Base-by-base conservation (phyloP, 2,329 filamentous ascomycete genomes). In the Helminthosporium solani region DNA sequence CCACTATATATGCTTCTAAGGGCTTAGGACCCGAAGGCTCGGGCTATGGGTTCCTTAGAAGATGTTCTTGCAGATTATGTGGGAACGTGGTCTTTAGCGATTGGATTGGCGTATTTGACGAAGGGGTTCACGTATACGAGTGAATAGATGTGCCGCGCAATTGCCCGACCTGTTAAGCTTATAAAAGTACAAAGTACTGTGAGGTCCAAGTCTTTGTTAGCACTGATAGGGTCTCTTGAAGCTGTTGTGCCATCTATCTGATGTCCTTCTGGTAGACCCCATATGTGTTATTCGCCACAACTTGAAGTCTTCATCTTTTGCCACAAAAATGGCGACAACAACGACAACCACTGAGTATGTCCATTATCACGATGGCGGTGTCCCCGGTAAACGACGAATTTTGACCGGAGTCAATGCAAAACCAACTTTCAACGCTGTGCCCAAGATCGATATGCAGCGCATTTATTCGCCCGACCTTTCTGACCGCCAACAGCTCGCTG, bases 281-380 rank as follows among this genome's bases (percentile, higher is more conserved):
- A n/a, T n/a, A n/a, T n/a, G n/a, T n/a, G n/a, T n/a, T n/a, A n/a
- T n/a, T n/a, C n/a, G n/a, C n/a, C n/a, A n/a, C n/a, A n/a, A n/a
- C n/a, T n/a, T n/a, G n/a, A n/a, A 27, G 25, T 27, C 25, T 27
- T 27, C 25, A 27, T 27, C 25, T 12, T 27, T 12, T 12, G 12
- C 25, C 21, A 40, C 16, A n/a, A 36, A 21, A 18, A 36, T 15
- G 19, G 11, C 30, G 3, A 36, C 16, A 3, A 42, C 45, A 21
- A 54, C 43, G 2, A 18, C 53, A 38, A 40, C 51, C 6, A 46
- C 52, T 25, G 46, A 42, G 3, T 65, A 58, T 51, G 59, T 66
- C 0, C 54, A 65, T 30, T 67, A 65, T 43, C 61, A 67, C 15
- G 63, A 67, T 49, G 63, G 64, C 19, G 63, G 63, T 1, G 42